Evolutionary conservation across 495 filamentous ascomycete genomes (phyloP).

Genomic region (Penicillium goetzii): DNA sequence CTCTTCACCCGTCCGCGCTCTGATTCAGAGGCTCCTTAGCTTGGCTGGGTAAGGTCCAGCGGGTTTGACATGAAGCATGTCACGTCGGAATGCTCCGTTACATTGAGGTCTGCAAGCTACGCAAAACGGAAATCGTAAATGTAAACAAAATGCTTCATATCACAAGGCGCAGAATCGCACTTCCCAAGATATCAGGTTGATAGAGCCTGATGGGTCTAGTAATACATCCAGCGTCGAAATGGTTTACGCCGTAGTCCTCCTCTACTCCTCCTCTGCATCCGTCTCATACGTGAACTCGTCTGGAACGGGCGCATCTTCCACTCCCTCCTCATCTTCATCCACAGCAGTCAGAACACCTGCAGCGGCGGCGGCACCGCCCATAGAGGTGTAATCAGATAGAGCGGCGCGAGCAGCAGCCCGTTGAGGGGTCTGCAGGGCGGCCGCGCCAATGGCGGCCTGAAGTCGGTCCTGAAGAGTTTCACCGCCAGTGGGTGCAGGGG

Average conservation of each 20-base stretch:
- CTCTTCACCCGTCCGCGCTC: background rate
- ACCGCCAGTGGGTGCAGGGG: slow-evolving; percentile 54
- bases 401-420: slow-evolving; percentile 38
- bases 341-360: slow-evolving; percentile 81
- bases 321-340: slow-evolving; percentile 82
- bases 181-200: slow-evolving; percentile 31
- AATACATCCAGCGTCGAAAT: slow-evolving; percentile 47
- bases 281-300: slow-evolving; percentile 85
- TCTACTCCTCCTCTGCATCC: slow-evolving; percentile 68
- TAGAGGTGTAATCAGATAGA: slow-evolving; percentile 29
- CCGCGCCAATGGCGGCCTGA: slow-evolving; percentile 43
- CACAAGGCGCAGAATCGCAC: slow-evolving; percentile 20
- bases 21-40: background rate
- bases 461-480: slow-evolving; percentile 51
- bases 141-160: slow-evolving; percentile 22
- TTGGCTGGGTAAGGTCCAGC: background rate
- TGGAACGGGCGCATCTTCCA: slow-evolving; percentile 78
- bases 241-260: slow-evolving; percentile 16
- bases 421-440: slow-evolving; percentile 46
- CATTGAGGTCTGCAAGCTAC: background rate
- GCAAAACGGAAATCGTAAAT: background rate
- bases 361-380: slow-evolving; percentile 68
- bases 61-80: background rate
- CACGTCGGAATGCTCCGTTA: background rate
- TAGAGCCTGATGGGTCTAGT: slow-evolving; percentile 48